A percentile compares a stretch with the other conserved stretches of the same genome.
Conservation (phyloP, 768 basidiomycete species). For the Lactifluus pinguis region DNA sequence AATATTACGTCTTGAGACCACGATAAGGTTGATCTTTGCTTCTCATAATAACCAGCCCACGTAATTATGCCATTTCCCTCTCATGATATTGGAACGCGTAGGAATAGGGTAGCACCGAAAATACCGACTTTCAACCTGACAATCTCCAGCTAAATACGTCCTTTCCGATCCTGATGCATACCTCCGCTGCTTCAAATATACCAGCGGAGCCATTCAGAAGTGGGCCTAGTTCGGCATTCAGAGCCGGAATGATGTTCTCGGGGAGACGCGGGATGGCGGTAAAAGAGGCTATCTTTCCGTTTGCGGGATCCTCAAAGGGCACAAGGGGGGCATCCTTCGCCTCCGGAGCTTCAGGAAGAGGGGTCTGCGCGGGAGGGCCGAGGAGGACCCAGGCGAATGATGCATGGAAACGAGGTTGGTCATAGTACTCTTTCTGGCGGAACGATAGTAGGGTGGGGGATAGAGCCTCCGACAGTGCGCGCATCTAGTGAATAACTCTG, state of each 20-base stretch:
- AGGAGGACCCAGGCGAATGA: slow-evolving; percentile 86
- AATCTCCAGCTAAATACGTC: not conserved
- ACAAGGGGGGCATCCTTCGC: not conserved
- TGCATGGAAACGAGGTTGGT: slow-evolving; percentile 74
- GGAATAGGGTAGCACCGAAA: not conserved
- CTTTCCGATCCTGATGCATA: slow-evolving; percentile 7
- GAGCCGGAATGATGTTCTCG: not conserved
- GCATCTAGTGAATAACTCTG: slow-evolving; percentile 41
- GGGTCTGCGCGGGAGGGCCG: slow-evolving; percentile 21
- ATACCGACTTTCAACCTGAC: not conserved
- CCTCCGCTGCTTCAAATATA: not conserved
- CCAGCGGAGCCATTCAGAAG: not conserved
- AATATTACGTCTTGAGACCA: too few species aligned
- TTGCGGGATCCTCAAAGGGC: not conserved
- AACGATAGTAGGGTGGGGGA: slow-evolving; percentile 48
- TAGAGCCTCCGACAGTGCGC: slow-evolving; percentile 44
- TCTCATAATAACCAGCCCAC: too few species aligned
- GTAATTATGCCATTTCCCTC: too few species aligned
- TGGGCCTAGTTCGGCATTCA: not conserved
- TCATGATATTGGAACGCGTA: too few species aligned
- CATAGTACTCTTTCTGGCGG: slow-evolving; percentile 75
- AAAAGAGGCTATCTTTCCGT: not conserved
- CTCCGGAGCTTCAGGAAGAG: not conserved
- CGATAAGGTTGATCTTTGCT: too few species aligned
- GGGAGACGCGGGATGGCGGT: not conserved